These are phyloP conservation scores for Dioscorea cayenensis DNA, from an alignment of 116 monocot species.

Conservation along the genomic window DNA sequence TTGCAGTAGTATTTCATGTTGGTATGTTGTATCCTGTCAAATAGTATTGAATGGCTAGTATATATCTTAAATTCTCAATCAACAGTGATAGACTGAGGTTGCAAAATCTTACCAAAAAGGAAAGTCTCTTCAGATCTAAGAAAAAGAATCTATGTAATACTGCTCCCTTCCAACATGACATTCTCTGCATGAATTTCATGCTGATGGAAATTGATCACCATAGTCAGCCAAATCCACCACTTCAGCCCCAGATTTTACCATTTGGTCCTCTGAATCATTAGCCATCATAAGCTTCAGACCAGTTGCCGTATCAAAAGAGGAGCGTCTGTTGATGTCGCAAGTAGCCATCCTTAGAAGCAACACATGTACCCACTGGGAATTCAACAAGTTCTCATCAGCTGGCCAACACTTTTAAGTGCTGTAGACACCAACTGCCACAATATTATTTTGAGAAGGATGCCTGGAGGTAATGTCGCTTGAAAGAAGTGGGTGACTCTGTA, in stretches of 20 bases:
- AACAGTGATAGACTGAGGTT: neutral
- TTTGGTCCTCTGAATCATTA: slow-evolving; percentile 30
- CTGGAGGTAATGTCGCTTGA: slow-evolving; percentile 45
- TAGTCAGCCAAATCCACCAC: too few species aligned
- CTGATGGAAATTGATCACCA: slow-evolving; percentile 37
- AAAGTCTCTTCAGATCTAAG: slow-evolving; percentile 46
- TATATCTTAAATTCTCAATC: neutral
- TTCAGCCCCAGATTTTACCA: slow-evolving; percentile 41
- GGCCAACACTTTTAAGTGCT: slow-evolving; percentile 51
- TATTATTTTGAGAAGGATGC: slow-evolving; percentile 32
- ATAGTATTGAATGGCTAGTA: neutral
- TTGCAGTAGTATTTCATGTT: too few species aligned
- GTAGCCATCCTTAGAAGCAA: slow-evolving; percentile 40
- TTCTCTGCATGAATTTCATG: slow-evolving; percentile 48
- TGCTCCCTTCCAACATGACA: slow-evolving; percentile 27
- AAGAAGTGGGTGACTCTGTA: slow-evolving; percentile 47
- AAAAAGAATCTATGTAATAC: slow-evolving; percentile 64
- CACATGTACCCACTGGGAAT: slow-evolving; percentile 54
- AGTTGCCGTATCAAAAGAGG: slow-evolving; percentile 30
- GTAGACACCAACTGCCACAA: slow-evolving; percentile 51
- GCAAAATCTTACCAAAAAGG: slow-evolving; percentile 33
- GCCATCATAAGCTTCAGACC: slow-evolving; percentile 46
- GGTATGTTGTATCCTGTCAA: too few species aligned
- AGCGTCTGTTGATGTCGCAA: slow-evolving; percentile 52
- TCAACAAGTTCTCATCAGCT: slow-evolving; percentile 57